Base-by-base conservation (phyloP, 164 flowering plant genomes). In the Nymphaea colorata region DNA sequence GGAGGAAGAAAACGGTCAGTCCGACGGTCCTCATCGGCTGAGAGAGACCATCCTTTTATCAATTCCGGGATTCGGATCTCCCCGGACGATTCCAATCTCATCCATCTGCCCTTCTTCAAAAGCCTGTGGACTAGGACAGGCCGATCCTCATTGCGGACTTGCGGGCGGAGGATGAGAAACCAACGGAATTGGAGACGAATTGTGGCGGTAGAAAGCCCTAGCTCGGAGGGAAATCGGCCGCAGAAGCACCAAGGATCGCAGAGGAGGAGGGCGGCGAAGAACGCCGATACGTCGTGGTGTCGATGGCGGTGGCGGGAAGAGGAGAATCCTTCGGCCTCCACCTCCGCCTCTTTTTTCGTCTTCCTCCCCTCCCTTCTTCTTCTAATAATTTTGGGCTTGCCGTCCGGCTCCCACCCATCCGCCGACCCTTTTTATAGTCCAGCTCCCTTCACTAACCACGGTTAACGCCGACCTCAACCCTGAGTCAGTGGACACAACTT, bases 51-150 rank as follows among this genome's bases (percentile, higher is more conserved):
- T 42, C 65, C 62, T 68, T 43, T 47, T 69, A 59, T 7, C 41
- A 41, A 73, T 68, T 69, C 63, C 41, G 41, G 47, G 53, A 43
- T 59, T 45, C 42, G 11, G 25, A 51, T 8, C 45, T 72, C 69
- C 66, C 88, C 96, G 55, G 82, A 82, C 45, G 96, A 87, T 66
- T 86, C 82, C 61, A 89, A 79, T 76, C 87, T 89, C 90, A 87
- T 87, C 70, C 14, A 51, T 51, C 57, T 15, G 57, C 14, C 14
- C 57, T 51, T 51, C 57, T 15, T 51, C 57, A 51, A 15, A 51
- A 10, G 57, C 57, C 8, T 8, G 8, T 5, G 57, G 57, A 51
- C 57, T 15, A 15, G 57, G 14, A 15, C 57, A 15, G 14, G 57
- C 57, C 57, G 57, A 51, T 51, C 15, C 12, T 51, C 14, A 51